These are phyloP conservation scores for Naumovozyma castellii DNA, from an alignment of 805 yeast species.

Conservation along the genomic window DNA sequence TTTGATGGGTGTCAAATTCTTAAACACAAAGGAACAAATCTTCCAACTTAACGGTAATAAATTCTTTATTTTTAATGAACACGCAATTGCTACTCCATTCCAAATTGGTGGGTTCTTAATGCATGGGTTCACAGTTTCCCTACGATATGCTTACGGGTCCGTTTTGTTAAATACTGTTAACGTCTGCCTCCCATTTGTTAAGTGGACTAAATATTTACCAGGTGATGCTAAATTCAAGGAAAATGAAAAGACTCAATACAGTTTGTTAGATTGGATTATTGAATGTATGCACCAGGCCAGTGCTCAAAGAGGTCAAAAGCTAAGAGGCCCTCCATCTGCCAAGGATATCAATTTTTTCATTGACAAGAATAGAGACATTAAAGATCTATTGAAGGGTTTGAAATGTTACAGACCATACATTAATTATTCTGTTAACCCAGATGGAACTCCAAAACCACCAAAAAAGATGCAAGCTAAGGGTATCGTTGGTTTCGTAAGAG, in stretches of 20 bases:
- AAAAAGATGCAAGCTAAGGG: conserved; percentile 11
- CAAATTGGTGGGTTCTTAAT: conserved; percentile 16
- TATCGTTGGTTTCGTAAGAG: conserved; percentile 15
- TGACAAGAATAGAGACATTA: conserved; percentile 10
- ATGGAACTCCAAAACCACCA: conserved; percentile 16
- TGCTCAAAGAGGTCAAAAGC: conserved; percentile 2
- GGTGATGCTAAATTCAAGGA: conserved; percentile 15
- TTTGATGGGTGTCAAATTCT: conserved; percentile 15
- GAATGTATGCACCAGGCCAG: conserved; percentile 12
- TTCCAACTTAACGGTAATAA: conserved; percentile 18
- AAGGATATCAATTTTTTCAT: conserved; percentile 14
- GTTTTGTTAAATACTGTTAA: conserved; percentile 15
- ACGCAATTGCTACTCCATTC: conserved; percentile 10
- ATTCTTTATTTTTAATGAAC: conserved; percentile 12
- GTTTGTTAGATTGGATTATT: conserved; percentile 16
- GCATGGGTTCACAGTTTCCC: conserved; percentile 15
- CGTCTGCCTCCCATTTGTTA: conserved; percentile 13
- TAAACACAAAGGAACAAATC: conserved; percentile 9
- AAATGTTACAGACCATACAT: conserved; percentile 17
- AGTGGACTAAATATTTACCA: conserved; percentile 18
- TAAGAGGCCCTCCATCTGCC: conserved; percentile 3
- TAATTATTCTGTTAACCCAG: conserved; percentile 16
- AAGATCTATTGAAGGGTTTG: conserved; percentile 13
- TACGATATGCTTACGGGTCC: conserved; percentile 15
- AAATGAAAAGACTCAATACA: conserved; percentile 8